These are phyloP conservation scores for Microcyclosporella mali DNA, from an alignment of 2,329 filamentous ascomycete genomes.

Conservation along the genomic window DNA sequence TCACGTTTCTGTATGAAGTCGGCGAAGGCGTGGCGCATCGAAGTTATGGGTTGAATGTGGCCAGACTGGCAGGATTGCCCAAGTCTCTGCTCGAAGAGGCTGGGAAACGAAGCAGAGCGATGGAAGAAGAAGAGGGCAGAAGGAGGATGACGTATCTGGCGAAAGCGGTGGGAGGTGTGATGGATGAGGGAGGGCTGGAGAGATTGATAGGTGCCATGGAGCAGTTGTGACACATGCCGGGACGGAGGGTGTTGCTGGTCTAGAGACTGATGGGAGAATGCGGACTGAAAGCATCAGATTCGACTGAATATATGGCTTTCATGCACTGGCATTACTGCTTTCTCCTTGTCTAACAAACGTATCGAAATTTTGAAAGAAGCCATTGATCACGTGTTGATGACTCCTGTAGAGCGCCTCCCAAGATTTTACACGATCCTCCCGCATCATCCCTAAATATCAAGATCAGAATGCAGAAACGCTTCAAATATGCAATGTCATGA, in stretches of 20 bases:
- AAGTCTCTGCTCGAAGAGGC: conserved; percentile 71
- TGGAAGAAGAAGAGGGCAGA: conserved; percentile 67
- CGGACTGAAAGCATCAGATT: too few species aligned
- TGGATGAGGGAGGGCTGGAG: conserved; percentile 30
- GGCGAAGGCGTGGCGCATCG: conserved; percentile 86
- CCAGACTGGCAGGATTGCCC: conserved; percentile 75
- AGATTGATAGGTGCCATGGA: conserved; percentile 39
- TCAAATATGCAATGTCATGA: too few species aligned
- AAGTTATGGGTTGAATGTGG: conserved; percentile 91
- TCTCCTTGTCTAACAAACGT: too few species aligned
- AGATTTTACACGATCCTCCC: too few species aligned
- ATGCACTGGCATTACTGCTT: too few species aligned
- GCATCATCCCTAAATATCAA: too few species aligned
- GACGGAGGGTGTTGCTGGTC: not conserved
- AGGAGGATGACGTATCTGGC: conserved; percentile 50
- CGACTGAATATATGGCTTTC: too few species aligned
- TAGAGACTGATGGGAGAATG: too few species aligned
- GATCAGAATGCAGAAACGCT: too few species aligned
- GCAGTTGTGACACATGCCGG: conserved; percentile 32
- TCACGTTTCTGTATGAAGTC: conserved; percentile 93
- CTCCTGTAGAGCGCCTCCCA: too few species aligned
- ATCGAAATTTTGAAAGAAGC: too few species aligned
- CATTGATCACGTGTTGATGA: too few species aligned
- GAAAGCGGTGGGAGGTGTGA: conserved; percentile 15
- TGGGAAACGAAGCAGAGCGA: conserved; percentile 66